Percentiles rank a stretch among this genome's conserved stretches.
These are phyloP conservation scores for Tetracentron sinense DNA, from an alignment of 164 flowering plant species.

Conservation along the genomic window DNA sequence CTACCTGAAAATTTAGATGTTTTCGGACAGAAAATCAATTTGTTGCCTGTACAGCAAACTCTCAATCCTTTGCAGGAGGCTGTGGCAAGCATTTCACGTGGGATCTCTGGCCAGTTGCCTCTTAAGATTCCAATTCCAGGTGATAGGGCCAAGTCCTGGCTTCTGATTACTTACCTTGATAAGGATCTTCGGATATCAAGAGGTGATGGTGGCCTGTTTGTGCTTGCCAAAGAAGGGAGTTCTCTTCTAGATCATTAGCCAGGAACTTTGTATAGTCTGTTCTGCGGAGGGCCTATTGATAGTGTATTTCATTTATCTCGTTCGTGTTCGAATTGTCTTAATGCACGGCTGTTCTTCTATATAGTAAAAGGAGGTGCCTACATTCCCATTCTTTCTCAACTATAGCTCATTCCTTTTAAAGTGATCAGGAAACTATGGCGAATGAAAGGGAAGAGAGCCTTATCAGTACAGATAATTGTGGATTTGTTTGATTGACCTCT, in stretches of 20 bases:
- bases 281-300: too few species aligned
- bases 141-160: constrained; percentile 69
- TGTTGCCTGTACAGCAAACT: constrained; percentile 57
- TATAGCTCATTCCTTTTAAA: too few species aligned
- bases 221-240: constrained; percentile 90
- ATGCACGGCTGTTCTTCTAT: too few species aligned
- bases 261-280: too few species aligned
- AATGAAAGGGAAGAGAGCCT: too few species aligned
- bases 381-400: too few species aligned
- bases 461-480: too few species aligned
- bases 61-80: constrained; percentile 64
- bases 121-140: constrained; percentile 79
- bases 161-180: constrained; percentile 79
- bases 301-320: too few species aligned
- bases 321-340: too few species aligned
- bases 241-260: constrained; percentile 52
- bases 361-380: too few species aligned
- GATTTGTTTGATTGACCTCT: too few species aligned
- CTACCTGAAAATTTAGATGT: constrained; percentile 65
- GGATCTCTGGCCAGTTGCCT: constrained; percentile 79
- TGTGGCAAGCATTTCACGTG: constrained; percentile 53
- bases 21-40: constrained; percentile 71
- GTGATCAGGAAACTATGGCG: too few species aligned
- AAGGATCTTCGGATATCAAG: constrained; percentile 80
- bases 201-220: constrained; percentile 97